Percentiles rank a stretch among this genome's conserved stretches.
phyloP scores from a whole-genome alignment of 2,329 filamentous ascomycete genomes.

The Cryoendolithus antarcticus region DNA sequence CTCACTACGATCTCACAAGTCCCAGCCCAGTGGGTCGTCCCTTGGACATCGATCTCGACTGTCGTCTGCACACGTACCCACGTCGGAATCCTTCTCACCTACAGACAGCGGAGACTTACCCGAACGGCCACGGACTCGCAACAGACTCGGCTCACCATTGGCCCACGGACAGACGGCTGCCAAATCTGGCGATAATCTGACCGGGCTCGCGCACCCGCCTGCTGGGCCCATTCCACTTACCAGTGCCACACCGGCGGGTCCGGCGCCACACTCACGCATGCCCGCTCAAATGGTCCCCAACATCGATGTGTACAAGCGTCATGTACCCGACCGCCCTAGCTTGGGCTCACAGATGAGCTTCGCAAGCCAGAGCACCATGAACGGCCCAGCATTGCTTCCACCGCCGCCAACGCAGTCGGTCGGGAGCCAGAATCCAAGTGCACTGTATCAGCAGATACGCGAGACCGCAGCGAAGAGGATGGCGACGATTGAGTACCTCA shows the following conservation, averaged over 20 bases:
- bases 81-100: too few species aligned
- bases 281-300: conserved; percentile 1
- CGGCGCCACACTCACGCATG: too few species aligned
- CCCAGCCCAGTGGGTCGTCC: conserved; percentile 13
- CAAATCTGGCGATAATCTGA: conserved; percentile 5
- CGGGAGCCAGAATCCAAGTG: conserved; percentile 32
- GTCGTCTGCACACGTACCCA: conserved; percentile 10
- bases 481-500: conserved; percentile 81
- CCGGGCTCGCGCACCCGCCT: background rate
- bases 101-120: too few species aligned
- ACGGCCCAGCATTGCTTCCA: conserved; percentile 12
- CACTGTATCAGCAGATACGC: conserved; percentile 57
- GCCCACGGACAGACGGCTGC: too few species aligned
- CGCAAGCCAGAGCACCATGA: conserved; percentile 14
- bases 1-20: conserved; percentile 28
- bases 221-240: too few species aligned
- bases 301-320: conserved; percentile 17
- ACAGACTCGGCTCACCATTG: too few species aligned
- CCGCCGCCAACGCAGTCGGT: conserved; percentile 7
- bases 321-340: conserved; percentile 2
- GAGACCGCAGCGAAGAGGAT: conserved; percentile 86
- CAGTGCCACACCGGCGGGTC: too few species aligned
- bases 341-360: conserved; percentile 12
- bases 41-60: conserved; percentile 13
- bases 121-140: too few species aligned